Evolutionary conservation across 2,329 filamentous ascomycete species (phyloP), one percentile per base, ranked within the genome.

Genomic region (Nemania sp.): DNA sequence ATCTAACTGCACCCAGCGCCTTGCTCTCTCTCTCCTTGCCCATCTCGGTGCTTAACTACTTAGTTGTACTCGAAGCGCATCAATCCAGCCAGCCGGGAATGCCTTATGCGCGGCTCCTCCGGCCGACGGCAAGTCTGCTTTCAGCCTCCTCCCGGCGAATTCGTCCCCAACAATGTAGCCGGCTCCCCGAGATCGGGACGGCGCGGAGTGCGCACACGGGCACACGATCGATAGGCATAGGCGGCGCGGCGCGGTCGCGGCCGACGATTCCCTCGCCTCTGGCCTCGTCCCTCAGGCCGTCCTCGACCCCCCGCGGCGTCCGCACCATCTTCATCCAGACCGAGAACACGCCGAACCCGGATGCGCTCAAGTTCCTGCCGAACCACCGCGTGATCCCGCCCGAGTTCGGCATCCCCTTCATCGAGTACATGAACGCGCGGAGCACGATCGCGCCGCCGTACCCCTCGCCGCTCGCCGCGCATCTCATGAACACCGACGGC

Each of bases 291-390:
- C 7, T 52, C 59, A 54, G 60, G 35, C 35, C 35, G 35, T 65
- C 67, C 62, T 40, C 63, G 15, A 50, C 60, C 52, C 70, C 74
- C 32, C 71, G 71, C 55, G 78, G 78, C 51, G 75, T 74, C 61
- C 88, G 94, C 66, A 92, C 87, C 21, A 96, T 99, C 76, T 99
- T 98, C 81, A 99, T 99, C 73, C 95, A 99, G 79, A 98, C 94
- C 5, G 94, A 98, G 74, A 86, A 84, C 67, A 99, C 95, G 1
- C 95, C 95, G 25, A 99, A 99, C 77, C 83, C 87, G n/a, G 92
- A 98, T 79, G 93, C 92, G 35, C 84, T 98, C 72, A 99, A 99
- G 79, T 99, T 99, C 79, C 85, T 96, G 40, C 95, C 95, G 1
- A 97, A 97, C 78, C 88, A 92, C 76, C 86, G 85, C 40, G 87